These are phyloP conservation scores for Nannochloropsis salina DNA, from an alignment of 108 stramenopile species.

Conservation along the genomic window DNA sequence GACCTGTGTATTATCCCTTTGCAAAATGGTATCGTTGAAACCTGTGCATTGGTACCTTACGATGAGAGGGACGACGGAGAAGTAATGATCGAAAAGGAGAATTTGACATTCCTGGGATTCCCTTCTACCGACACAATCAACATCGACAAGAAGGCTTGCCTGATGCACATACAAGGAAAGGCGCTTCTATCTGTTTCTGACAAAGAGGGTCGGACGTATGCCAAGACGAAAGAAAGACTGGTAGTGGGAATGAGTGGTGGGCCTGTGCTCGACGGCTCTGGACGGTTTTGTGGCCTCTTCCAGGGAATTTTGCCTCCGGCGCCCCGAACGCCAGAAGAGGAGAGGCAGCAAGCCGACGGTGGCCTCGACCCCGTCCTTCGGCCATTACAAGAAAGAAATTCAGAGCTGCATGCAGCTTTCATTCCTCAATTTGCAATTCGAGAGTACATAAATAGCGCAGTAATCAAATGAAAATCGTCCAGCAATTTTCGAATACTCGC, in stretches of 20 bases:
- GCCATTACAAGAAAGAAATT: background rate
- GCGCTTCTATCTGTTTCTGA: background rate
- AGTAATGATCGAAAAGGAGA: background rate
- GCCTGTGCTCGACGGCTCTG: background rate
- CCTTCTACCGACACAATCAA: background rate
- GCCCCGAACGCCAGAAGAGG: background rate
- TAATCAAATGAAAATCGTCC: no score
- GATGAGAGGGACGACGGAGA: background rate
- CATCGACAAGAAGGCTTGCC: background rate
- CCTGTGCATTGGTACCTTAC: background rate
- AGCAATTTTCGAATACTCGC: no score
- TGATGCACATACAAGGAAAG: background rate
- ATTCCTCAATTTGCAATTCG: background rate
- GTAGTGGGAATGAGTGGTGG: background rate
- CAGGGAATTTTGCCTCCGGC: background rate
- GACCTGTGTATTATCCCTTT: background rate
- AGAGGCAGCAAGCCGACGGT: background rate
- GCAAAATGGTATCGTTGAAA: background rate
- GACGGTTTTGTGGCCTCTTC: background rate
- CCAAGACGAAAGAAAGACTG: slow-evolving; percentile 4
- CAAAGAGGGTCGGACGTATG: background rate
- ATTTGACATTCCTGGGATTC: slow-evolving; percentile 4
- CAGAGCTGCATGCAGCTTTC: background rate
- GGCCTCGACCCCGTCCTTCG: background rate
- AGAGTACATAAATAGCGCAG: no score